phyloP scores from a whole-genome alignment of 768 basidiomycete species.

The Boletus patriciae region DNA sequence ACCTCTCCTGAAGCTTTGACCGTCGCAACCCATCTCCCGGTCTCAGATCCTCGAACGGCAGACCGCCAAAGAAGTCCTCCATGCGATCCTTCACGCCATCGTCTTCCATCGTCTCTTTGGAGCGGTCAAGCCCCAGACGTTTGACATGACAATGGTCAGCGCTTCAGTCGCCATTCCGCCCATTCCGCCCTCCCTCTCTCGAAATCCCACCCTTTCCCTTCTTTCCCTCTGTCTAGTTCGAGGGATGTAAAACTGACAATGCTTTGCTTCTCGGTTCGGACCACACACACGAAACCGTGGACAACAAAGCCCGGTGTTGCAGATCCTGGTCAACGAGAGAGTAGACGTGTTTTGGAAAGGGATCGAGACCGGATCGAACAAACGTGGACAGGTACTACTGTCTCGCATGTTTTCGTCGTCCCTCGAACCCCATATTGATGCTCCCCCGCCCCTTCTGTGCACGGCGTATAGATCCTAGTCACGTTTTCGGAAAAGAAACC shows the following conservation, averaged over 20 bases:
- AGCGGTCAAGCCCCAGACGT: conserved; percentile 66
- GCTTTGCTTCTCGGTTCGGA: background rate
- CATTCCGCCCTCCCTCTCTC: no score
- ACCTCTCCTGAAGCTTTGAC: background rate
- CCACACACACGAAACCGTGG: background rate
- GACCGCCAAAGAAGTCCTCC: conserved; percentile 70
- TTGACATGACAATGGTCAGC: conserved; percentile 60
- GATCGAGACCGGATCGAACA: conserved; percentile 60
- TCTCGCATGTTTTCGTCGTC: background rate
- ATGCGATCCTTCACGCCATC: conserved; percentile 76
- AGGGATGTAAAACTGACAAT: conserved; percentile 1
- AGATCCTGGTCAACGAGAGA: conserved; percentile 71
- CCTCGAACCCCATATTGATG: background rate
- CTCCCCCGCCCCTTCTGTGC: background rate
- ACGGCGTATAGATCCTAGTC: conserved; percentile 50
- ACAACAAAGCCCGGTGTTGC: conserved; percentile 67
- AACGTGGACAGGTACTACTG: conserved; percentile 68
- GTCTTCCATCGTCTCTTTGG: conserved; percentile 85
- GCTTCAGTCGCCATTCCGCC: background rate
- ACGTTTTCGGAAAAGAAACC: conserved; percentile 76
- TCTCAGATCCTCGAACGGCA: conserved; percentile 68
- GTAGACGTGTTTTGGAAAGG: conserved; percentile 79
- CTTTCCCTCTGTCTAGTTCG: background rate
- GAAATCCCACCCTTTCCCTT: background rate
- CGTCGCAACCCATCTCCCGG: background rate